These are phyloP conservation scores for Sporothrix pseudoabietina DNA, from an alignment of 2,329 filamentous ascomycete species.

Conservation along the genomic window DNA sequence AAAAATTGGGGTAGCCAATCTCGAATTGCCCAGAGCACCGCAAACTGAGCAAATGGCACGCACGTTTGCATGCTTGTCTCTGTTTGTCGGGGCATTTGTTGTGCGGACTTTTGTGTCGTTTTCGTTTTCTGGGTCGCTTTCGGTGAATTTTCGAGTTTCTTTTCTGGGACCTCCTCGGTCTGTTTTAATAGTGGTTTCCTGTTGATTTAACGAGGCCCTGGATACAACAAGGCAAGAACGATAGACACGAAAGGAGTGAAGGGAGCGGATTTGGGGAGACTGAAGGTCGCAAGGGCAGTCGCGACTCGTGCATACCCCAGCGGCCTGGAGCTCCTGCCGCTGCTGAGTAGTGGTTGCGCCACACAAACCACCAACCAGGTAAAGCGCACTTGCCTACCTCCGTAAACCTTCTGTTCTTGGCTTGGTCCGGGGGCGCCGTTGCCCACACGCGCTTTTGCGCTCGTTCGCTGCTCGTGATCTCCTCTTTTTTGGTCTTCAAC, in stretches of 20 bases:
- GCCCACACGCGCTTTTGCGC: neutral
- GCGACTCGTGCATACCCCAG: slow-evolving; percentile 4
- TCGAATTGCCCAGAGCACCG: neutral
- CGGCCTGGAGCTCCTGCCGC: slow-evolving; percentile 1
- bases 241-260: neutral
- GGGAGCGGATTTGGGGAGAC: neutral
- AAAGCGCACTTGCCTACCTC: neutral
- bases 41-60: neutral
- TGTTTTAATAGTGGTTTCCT: neutral
- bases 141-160: neutral
- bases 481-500: neutral
- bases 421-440: neutral
- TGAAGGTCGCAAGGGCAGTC: neutral
- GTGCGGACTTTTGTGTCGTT: neutral
- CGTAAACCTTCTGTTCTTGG: neutral
- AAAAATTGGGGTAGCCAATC: slow-evolving; percentile 25
- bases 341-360: slow-evolving; percentile 20
- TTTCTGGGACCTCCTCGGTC: neutral
- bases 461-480: neutral
- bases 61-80: neutral
- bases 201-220: neutral
- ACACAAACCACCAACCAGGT: slow-evolving; percentile 16
- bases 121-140: neutral
- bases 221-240: neutral
- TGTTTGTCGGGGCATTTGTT: neutral